Evolutionary conservation across 495 filamentous ascomycete species (phyloP).

Genomic region (Aspergillus nanangensis): DNA sequence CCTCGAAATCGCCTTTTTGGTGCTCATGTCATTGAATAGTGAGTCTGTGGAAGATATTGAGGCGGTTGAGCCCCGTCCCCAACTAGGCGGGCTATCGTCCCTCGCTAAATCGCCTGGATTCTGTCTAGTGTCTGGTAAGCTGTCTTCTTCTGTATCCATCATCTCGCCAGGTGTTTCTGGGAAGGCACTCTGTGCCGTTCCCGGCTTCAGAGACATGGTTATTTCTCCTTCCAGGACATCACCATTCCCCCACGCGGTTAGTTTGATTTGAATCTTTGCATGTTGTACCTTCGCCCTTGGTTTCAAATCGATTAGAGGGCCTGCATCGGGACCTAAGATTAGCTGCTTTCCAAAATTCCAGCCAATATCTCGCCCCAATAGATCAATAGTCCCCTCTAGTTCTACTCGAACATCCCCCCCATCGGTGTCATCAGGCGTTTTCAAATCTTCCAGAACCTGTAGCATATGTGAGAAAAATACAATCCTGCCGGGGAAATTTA

Average conservation of each 20-base stretch:
- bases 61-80: too few relatives aligned
- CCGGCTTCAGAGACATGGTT: conserved; percentile 6
- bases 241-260: conserved; percentile 6
- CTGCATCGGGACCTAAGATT: background rate
- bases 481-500: too few relatives aligned
- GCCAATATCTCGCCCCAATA: conserved; percentile 3
- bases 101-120: too few relatives aligned
- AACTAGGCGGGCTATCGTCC: too few relatives aligned
- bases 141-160: too few relatives aligned
- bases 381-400: conserved; percentile 3
- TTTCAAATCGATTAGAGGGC: conserved; percentile 6
- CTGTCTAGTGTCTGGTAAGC: too few relatives aligned
- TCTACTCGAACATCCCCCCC: background rate
- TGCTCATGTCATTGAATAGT: too few relatives aligned
- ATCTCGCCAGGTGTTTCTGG: background rate
- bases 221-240: conserved; percentile 10
- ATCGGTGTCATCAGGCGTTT: background rate
- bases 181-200: background rate
- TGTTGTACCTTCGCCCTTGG: conserved; percentile 5
- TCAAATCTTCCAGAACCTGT: too few relatives aligned
- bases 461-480: too few relatives aligned
- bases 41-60: too few relatives aligned
- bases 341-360: conserved; percentile 6
- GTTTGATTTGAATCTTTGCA: conserved; percentile 6
- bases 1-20: too few relatives aligned